phyloP scores from a whole-genome alignment of 1,284 basidiomycete species.

The Marasmius oreades region DNA sequence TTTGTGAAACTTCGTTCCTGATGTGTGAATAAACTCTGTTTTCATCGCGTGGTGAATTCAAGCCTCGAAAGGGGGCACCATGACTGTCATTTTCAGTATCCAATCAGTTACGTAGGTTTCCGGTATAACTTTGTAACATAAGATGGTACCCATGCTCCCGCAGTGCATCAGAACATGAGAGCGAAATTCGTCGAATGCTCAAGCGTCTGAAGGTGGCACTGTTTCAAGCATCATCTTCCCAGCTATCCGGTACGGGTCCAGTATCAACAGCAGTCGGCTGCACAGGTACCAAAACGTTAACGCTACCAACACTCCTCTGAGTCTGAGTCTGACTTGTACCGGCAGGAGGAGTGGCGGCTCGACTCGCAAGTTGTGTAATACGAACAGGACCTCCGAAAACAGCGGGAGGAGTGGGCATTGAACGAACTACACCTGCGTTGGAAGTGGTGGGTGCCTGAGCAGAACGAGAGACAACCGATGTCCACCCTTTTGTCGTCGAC shows the following conservation, averaged over 20 bases:
- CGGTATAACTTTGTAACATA: no score
- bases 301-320: neutral
- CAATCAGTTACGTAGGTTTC: no score
- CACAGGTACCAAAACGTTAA: neutral
- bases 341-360: neutral
- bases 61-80: no score
- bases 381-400: neutral
- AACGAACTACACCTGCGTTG: neutral
- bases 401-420: no score
- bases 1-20: no score
- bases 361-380: neutral
- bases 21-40: no score
- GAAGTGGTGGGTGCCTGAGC: neutral
- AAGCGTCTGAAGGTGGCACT: neutral
- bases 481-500: constrained; percentile 12
- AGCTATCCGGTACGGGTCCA: constrained; percentile 43
- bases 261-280: neutral
- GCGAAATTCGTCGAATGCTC: no score
- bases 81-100: no score
- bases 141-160: no score
- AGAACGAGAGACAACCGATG: constrained; percentile 3
- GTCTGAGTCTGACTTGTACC: no score
- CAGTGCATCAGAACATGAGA: no score
- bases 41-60: no score
- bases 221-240: constrained; percentile 47